Base-by-base conservation (phyloP, 1,139 yeast genomes). In the Kazachstania sp. region DNA sequence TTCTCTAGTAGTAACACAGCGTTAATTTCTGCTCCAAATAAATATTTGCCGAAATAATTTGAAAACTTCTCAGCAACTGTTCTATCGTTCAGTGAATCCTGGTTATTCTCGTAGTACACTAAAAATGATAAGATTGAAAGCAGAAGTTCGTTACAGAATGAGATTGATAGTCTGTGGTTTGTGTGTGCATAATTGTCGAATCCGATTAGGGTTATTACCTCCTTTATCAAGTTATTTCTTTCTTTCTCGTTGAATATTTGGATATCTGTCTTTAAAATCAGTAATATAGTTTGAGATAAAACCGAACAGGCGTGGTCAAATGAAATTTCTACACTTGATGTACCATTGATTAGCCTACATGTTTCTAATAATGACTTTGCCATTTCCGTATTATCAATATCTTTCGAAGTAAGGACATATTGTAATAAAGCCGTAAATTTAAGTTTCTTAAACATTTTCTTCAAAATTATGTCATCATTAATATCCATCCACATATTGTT, bases 401-500 rank as follows among this genome's bases (percentile, higher is more conserved):
- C 23, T 3, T 41, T n/a, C 2, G 41, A 28, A 11, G 50, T 49
- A 19, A 58, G 46, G 4, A 59, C 46, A 47, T 50, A 47, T n/a
- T 46, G 13, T 45, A 49, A 49, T 37, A 47, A 50, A 15, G 55
- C 74, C 23, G 66, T 67, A 39, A 70, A 60, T 43, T 66, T 71
- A 23, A 72, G 51, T 29, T 65, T 67, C 51, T 72, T 71, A 51
- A 75, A 67, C 2, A 66, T 51, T 48, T 64, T 71, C 51, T 62
- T 67, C 39, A 52, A 37, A 29, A 47, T 49, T 32, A 45, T 51
- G 6, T 51, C 55, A 39, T 55, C 55, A 19, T 49, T 49, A 56
- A 69, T 49, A 3, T 51, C 45, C 0, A 37, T 38, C 79, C 83
- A 79, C 35, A 71, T 60, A 16, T 58, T 58, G 39, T 61, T 57